These are phyloP conservation scores for Ustilago esculenta DNA, from an alignment of 1,284 basidiomycete genomes.

Conservation along the genomic window DNA sequence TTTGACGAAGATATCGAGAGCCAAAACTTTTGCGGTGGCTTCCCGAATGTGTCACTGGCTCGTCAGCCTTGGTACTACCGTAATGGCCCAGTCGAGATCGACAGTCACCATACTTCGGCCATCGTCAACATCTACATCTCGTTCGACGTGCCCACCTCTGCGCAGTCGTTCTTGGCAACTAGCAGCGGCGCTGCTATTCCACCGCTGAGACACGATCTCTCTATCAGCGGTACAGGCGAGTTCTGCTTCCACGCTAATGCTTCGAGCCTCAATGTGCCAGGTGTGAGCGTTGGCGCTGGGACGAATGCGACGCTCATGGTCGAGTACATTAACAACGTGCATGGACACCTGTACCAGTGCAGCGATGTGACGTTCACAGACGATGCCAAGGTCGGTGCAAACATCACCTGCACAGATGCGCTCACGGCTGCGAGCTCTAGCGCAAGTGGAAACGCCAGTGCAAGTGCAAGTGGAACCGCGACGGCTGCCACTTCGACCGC, in stretches of 20 bases:
- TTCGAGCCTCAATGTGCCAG: not conserved
- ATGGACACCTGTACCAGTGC: conserved; percentile 48
- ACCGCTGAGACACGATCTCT: conserved; percentile 18
- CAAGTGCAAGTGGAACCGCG: not conserved
- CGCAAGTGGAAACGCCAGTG: not conserved
- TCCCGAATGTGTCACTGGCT: conserved; percentile 15
- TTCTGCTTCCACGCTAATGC: conserved; percentile 45
- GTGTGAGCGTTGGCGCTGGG: conserved; percentile 4
- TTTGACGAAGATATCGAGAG: conserved; percentile 47
- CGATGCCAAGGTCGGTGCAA: conserved; percentile 10
- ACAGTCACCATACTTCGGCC: conserved; percentile 41
- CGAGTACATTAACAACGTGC: conserved; percentile 38
- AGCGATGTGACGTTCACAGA: conserved; percentile 33
- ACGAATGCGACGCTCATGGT: conserved; percentile 48
- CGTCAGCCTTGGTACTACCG: conserved; percentile 38
- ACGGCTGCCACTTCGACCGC: not conserved
- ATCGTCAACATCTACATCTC: conserved; percentile 49
- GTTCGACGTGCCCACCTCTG: conserved; percentile 12
- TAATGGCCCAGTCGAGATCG: conserved; percentile 37
- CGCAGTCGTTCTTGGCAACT: conserved; percentile 19
- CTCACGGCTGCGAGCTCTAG: conserved; percentile 8
- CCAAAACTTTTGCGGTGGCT: conserved; percentile 47
- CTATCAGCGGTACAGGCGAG: conserved; percentile 27
- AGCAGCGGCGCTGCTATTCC: not conserved
- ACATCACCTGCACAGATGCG: conserved; percentile 29